Evolutionary conservation across 2,329 filamentous ascomycete species (phyloP), one percentile per base, ranked within the genome.

Genomic region (Hymenoscyphus fructigenus): DNA sequence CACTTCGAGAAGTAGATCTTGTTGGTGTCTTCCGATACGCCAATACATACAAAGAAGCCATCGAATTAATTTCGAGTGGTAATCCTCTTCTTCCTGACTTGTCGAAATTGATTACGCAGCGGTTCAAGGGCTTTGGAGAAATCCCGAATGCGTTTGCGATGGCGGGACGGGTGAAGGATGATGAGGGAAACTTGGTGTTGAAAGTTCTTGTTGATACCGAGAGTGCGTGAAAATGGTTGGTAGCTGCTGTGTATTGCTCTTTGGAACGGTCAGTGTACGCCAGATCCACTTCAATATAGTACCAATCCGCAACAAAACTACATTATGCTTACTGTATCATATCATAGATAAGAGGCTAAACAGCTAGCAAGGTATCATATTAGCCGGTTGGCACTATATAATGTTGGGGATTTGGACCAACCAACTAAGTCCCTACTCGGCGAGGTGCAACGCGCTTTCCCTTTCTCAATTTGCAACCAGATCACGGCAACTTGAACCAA

Each of bases 41-140:
- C 29, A 90, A 97, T 81, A 96, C 92, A 12, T 98, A 94, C 91
- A 93, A 92, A 34, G 87, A 92, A 67, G 95, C 95, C 44, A 97
- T 98, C 70, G 86, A 93, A 60, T 81, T 98, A 69, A 85, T 98
- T 29, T 87, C 91, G 80, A 93, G 89, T 76, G 91, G 91, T 0
- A 87, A 75, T 28, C 69, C 72, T 5, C 59, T 72, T 15, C 70
- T 97, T 2, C 85, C 97, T 71, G 87, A 96, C 76, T 80, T 98
- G 72, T 84, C 84, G 68, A 90, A 86, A 77, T 80, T 99, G 65
- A 91, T 97, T 47, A 97, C 94, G 58, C 94, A 98, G 80, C 84
- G 91, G 26, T 97, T 90, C 79, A 72, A 72, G 55, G 83, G 84
- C 67, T 82, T 98, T 56, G 93, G 97, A 79, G 88, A 95, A 75